Conservation (phyloP, 2,329 filamentous ascomycete species). For the Alternaria alternata region DNA sequence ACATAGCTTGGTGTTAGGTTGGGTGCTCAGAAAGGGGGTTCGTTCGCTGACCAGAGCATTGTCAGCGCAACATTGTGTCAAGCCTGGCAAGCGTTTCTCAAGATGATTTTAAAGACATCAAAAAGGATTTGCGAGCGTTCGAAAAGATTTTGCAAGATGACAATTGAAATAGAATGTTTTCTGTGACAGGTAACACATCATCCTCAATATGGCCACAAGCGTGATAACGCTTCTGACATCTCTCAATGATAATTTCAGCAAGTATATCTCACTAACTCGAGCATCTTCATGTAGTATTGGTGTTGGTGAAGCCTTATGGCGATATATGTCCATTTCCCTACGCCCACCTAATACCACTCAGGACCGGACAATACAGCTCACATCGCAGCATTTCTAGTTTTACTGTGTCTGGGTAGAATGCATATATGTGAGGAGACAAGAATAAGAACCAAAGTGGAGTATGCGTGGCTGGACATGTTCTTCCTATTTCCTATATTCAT, state of each 20-base stretch:
- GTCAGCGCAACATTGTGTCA: neutral
- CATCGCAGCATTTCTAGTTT: neutral
- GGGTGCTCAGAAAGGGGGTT: neutral
- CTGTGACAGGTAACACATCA: neutral
- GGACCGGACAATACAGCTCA: neutral
- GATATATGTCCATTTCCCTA: neutral
- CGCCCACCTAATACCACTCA: neutral
- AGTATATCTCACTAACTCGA: neutral
- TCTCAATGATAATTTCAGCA: neutral
- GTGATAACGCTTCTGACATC: neutral
- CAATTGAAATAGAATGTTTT: neutral
- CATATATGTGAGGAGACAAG: neutral
- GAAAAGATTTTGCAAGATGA: neutral
- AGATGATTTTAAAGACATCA: too few species aligned
- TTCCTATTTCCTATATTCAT: neutral
- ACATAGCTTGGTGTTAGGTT: neutral
- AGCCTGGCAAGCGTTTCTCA: neutral
- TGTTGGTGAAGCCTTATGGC: neutral
- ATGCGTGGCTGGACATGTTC: neutral
- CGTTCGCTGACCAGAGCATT: neutral
- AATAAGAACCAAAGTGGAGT: neutral
- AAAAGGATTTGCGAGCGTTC: neutral
- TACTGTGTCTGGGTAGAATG: neutral
- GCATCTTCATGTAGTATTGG: neutral
- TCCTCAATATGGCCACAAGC: neutral